Evolutionary conservation across 371 early-diverging fungal species (phyloP), one percentile per base, ranked within the genome.

Genomic region (Mortierella polycephala): DNA sequence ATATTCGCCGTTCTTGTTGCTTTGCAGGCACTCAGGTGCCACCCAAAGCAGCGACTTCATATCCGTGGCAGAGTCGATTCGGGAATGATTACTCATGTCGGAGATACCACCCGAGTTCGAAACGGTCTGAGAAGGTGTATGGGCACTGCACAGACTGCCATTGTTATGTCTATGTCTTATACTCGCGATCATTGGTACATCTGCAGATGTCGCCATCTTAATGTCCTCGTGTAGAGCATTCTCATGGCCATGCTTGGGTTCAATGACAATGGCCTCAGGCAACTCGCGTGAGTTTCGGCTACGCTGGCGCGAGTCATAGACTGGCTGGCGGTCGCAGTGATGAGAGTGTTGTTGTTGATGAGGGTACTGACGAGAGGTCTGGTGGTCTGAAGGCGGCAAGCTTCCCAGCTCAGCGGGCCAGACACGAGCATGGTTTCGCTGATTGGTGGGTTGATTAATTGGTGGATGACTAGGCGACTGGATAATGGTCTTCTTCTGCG

Each of bases 1-100:
- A 52, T 82, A 83, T 0, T 66, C 55, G n/a, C 81, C 82, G 20
- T 62, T 20, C 16, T 63, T 71, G 20, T 66, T 60, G 11, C 63
- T 44, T 2, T 67, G n/a, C 5, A 85, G 47, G 18, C 85, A 83
- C 56, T 86, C 86, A 18, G 86, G 86, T 1, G 86, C 86, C 12
- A 81, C 53, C 84, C 85, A 86, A 7, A 85, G 65, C 46, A 85
- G 49, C 0, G 74, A 69, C 20, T 71, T 63, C 16, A 63, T 10
- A 23, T 64, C 72, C 11, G 58, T 60, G 3, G 69, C 37, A 10
- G 61, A 30, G 23, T 77, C 79, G 30, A 63, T 60, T 10, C 69
- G 69, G 39, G 72, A 72, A 9, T 68, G 55, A 13, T 68, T 71
- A 9, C 46, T 23, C 14, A 51, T 44, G 21, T 70, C 70, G 18